Base-by-base conservation (phyloP, 2,329 filamentous ascomycete genomes). In the Chalaropsis thielavioides region DNA sequence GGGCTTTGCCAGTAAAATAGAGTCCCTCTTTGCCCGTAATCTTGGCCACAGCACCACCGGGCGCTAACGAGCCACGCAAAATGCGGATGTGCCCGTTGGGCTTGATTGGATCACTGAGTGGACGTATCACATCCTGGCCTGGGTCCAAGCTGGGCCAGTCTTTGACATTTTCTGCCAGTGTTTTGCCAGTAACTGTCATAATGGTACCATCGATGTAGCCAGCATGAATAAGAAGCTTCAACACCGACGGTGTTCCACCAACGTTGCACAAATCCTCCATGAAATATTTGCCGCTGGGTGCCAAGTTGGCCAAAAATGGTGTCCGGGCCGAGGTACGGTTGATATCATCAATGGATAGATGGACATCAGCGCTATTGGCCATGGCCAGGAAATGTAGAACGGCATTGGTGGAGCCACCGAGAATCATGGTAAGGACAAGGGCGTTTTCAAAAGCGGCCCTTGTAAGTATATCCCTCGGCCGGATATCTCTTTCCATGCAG, bases 21-120 rank as follows among this genome's bases (percentile, higher is more conserved):
- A 91, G 81, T 1, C 92, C 92, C 74, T 97, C 92, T 74, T 96
- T 96, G 43, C 92, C 92, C 0, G 92, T 96, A 74, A 97, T 96
- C 76, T 97, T 97, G 67, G 91, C 92, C 1, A 97, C 92, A 0
- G 92, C 89, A 41, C 92, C 92, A 11, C 85, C 88, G 0, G 92
- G 92, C 2, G 92, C 90, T 40, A 96, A 81, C 73, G 95, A 96
- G 22, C 92, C 92, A 67, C 83, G 83, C 2, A 97, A 81, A 67
- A 97, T 89, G 74, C 92, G 90, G 67, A 97, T 82, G 74, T 97
- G 92, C 54, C 92, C 92, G 0, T 86, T 90, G 1, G 80, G 69
- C 74, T 96, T 96, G 79, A 95, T 92, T 62, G 81, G 81, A 71
- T 83, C 69, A 13, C 81, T 79, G 8, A 96, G 78, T 0, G 88